phyloP scores from a whole-genome alignment of 139 green algal genomes.

The Edaphochlamys debaryana region DNA sequence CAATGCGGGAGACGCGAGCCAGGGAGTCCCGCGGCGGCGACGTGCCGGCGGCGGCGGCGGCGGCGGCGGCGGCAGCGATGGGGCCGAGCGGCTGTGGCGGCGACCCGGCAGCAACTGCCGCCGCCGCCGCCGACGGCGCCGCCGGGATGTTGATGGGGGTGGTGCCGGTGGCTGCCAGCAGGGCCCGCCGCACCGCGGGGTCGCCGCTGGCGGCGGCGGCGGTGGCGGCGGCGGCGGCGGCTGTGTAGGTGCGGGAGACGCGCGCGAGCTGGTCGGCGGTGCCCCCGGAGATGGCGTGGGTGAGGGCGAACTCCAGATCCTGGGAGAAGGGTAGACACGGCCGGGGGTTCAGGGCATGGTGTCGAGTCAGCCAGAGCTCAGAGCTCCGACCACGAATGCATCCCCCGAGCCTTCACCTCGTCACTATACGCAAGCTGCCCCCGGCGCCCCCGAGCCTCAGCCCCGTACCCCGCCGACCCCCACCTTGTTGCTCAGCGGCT shows the following conservation, averaged over 20 bases:
- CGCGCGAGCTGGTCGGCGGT: constrained; percentile 5
- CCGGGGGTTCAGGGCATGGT: too few species aligned
- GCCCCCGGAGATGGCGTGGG: constrained; percentile 13
- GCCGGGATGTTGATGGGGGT: too few species aligned
- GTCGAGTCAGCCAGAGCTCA: too few species aligned
- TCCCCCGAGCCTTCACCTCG: too few species aligned
- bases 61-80: neutral
- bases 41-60: neutral
- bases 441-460: too few species aligned
- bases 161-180: neutral
- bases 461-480: too few species aligned
- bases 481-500: too few species aligned
- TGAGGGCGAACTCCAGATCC: constrained; percentile 13
- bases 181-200: neutral
- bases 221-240: constrained; percentile 7
- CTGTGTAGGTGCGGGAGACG: constrained; percentile 14
- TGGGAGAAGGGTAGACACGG: too few species aligned
- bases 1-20: neutral
- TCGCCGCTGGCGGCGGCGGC: constrained; percentile 29
- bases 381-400: too few species aligned
- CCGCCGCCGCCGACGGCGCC: neutral
- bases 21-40: too few species aligned
- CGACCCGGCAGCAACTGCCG: neutral
- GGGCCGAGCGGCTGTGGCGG: neutral
- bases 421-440: too few species aligned